Evolutionary conservation across 2,329 filamentous ascomycete species (phyloP), one percentile per base, ranked within the genome.

Genomic region (Xylaria sp.): DNA sequence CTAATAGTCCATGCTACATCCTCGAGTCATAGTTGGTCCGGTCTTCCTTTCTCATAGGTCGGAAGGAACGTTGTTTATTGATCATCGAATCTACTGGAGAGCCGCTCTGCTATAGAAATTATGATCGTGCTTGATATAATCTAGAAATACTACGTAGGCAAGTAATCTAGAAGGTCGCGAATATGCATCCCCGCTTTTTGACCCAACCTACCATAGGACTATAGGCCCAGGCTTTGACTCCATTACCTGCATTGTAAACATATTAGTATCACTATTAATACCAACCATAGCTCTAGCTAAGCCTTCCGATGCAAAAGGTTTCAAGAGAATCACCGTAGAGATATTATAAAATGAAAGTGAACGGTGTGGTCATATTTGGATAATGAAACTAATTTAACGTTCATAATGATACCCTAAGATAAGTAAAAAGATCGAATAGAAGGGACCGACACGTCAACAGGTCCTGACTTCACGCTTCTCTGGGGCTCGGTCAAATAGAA

Each of bases 401-500:
- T 47, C n/a, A 47, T 47, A 16, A 4, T 25, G 21, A 50, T 50
- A 25, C 8, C 21, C 6, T 25, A 23, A 2, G 12, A 3, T 27
- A 37, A 44, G 23, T 25, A 37, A 44, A 44, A 44, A 25, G 60
- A 63, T 44, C 44, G 50, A 50, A 27, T 32, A 25, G 25, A 54
- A 54, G 9, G 25, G 12, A 50, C 10, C 10, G 32, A 25, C 18
- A 42, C 32, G 32, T 40, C 51, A 8, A 23, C 18, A 25, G 6
- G 23, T 21, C 27, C 40, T 55, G 27, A 55, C n/a, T 35, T 63
- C 18, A 35, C 3, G 9, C 13, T 13, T 47, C 10, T 23, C 23
- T 48, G 61, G 53, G 21, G 29, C 10, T 32, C 53, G 54, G 29
- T n/a, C n/a, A 63, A 35, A 21, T n/a, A 55, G 12, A 37, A n/a